Base-by-base conservation (phyloP, 495 filamentous ascomycete genomes). In the Evernia prunastri region DNA sequence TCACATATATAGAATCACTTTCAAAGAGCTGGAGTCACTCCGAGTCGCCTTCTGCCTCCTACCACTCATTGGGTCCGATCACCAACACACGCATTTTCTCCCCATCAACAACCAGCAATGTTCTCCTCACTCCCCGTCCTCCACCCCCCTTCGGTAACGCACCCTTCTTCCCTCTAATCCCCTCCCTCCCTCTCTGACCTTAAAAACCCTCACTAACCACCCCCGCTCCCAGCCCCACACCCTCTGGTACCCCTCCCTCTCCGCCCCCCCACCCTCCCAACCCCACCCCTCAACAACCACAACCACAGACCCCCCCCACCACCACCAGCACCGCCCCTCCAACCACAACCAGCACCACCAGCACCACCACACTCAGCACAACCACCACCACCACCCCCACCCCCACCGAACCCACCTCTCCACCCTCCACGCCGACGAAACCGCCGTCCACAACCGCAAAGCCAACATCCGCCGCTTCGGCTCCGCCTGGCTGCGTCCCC, bases 401-500 rank as follows among this genome's bases (percentile, higher is more conserved):
- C 66, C 58, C 70, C 63, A 65, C 49, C 64, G 45, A 56, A 60
- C 82, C 7, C 73, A 72, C 15, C 82, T 94, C 25, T 78, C 84
- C 40, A 80, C 84, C 23, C 79, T 92, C 23, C 79, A 79, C 8
- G 72, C 81, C 59, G 89, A 93, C 72, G 90, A 95, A 72, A 78
- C 80, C 61, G 80, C 83, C 61, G 74, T 90, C 13, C 82, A 83
- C 64, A 78, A 82, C 17, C 86, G 90, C 51, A 89, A 88, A 70
- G 77, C 81, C 29, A 87, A 88, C 68, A 87, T 92, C 45, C 81
- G 84, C 25, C 86, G 85, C 63, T 90, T 90, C 68, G 90, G 90
- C 59, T 82, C 79, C 67, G 83, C 82, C 35, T 95, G 90, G 90
- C 85, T 95, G 67, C 84, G 83, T 59, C 90, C 90, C 13, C 87